Evolutionary conservation across 208 protist genomes (phyloP), one percentile per base, ranked within the genome.

Genomic region (Acanthamoeba castellanii): DNA sequence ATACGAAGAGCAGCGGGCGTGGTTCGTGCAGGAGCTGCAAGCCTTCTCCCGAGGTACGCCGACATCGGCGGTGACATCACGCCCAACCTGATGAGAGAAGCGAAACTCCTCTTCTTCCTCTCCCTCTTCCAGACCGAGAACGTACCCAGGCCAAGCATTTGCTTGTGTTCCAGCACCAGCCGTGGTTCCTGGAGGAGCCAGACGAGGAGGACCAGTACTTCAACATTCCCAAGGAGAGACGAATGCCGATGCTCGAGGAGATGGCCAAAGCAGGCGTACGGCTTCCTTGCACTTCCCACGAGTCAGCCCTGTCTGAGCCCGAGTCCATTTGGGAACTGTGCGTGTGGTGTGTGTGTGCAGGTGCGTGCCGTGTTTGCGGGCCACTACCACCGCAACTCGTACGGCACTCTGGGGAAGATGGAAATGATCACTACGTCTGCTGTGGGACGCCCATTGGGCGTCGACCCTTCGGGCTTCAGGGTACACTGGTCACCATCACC

Each of bases 141-240:
- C 27, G 20, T 20, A 18, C 27, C 3, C 34, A 2, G 30, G 34
- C 74, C 42, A 84, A 57, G 42, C 74, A 84, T n/a, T 9, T 84
- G 74, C n/a, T 84, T 34, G 74, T 84, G 74, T 84, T 84, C n/a
- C 74, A 55, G 42, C 74, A 84, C 45, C 74, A 84, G 18, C 74
- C 74, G 74, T 84, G 74, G 74, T 84, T 84, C 27, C 74, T 84
- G 2, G 74, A 84, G 42, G 74, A 84, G 14, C 74, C 74, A 18
- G 74, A 30, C 42, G 74, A 84, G 47, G 37, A 45, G 20, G 74
- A 84, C 74, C 74, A 84, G 42, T 84, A 84, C 74, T 84, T 84
- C 42, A 84, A 84, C 45, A 84, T 84, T 27, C 74, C 74, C 2
- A 20, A 27, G 74, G 74, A 84, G n/a, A 2, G 74, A 25, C 74